A percentile compares a stretch with the other conserved stretches of the same genome.
These are phyloP conservation scores for Cnidoscolus chayamansa DNA, from an alignment of 441 rosid species.

Conservation along the genomic window DNA sequence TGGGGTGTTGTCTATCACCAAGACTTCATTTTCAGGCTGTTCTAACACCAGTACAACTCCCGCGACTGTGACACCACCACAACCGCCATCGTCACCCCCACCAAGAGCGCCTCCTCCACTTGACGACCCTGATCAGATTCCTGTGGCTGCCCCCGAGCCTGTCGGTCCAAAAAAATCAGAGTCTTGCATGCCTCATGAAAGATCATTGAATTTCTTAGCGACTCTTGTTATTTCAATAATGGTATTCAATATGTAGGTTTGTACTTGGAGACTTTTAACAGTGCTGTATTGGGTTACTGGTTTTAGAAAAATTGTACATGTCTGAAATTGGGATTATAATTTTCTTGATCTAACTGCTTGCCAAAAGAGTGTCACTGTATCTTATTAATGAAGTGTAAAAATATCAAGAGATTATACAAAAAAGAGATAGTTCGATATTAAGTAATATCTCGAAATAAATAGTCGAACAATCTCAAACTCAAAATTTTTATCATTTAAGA, in stretches of 20 bases:
- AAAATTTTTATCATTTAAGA: too few relatives aligned
- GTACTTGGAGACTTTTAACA: too few relatives aligned
- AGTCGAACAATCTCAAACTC: too few relatives aligned
- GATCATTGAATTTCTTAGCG: conserved; percentile 7
- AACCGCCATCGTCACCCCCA: conserved; percentile 16
- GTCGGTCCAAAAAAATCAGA: conserved; percentile 21
- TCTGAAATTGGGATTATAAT: background rate
- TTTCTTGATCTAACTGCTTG: background rate
- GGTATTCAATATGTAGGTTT: background rate
- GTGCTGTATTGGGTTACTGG: background rate
- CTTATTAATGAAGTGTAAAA: too few relatives aligned
- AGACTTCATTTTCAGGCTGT: conserved; percentile 24
- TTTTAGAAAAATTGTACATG: background rate
- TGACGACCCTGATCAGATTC: conserved; percentile 1
- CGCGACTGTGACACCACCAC: conserved; percentile 12
- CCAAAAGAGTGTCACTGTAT: background rate
- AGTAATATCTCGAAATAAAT: too few relatives aligned
- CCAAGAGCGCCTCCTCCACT: conserved; percentile 14
- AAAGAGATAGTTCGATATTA: too few relatives aligned
- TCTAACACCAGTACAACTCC: conserved; percentile 26
- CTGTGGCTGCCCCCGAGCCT: conserved; percentile 22
- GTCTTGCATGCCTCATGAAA: conserved; percentile 6
- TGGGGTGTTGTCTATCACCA: conserved; percentile 36
- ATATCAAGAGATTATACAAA: too few relatives aligned
- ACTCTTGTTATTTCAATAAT: conserved; percentile 1